Percentiles rank a stretch among this genome's conserved stretches.
phyloP scores from a whole-genome alignment of 2,329 filamentous ascomycete species.

The Penicillium carneum region DNA sequence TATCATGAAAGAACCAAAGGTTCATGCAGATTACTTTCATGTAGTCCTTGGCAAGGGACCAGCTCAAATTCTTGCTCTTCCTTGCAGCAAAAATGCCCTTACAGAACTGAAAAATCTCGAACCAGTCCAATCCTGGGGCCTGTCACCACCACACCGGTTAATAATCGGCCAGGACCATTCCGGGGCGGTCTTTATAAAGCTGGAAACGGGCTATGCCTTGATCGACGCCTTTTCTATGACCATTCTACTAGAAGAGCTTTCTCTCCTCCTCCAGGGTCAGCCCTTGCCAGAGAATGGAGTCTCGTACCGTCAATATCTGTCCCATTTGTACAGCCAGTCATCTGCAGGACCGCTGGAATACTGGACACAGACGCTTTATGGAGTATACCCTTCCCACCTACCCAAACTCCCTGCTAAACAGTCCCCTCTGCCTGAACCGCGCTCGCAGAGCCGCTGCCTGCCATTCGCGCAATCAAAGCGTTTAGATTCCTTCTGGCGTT shows the following conservation, averaged over 20 bases:
- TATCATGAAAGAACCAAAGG: conserved; percentile 6
- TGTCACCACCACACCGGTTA: conserved; percentile 12
- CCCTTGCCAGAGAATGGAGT: neutral
- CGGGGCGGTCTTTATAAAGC: neutral
- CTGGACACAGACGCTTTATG: conserved; percentile 8
- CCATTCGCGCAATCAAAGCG: neutral
- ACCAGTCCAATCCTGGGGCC: conserved; percentile 8
- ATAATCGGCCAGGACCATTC: conserved; percentile 1
- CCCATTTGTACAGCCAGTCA: conserved; percentile 3
- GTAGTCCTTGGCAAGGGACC: conserved; percentile 4
- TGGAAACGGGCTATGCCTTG: conserved; percentile 13
- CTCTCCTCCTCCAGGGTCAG: conserved; percentile 3
- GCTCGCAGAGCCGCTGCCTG: neutral
- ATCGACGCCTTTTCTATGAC: conserved; percentile 16
- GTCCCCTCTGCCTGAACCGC: neutral
- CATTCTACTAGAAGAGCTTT: conserved; percentile 10
- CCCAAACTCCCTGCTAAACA: neutral
- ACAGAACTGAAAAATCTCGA: conserved; percentile 2
- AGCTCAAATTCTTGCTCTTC: neutral
- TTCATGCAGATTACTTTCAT: conserved; percentile 2
- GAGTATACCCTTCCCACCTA: conserved; percentile 1
- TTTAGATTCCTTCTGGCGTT: conserved; percentile 2
- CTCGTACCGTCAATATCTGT: conserved; percentile 10
- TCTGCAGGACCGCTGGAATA: conserved; percentile 8
- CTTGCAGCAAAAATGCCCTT: conserved; percentile 1